These are phyloP conservation scores for Blastomyces percursus DNA, from an alignment of 2,329 filamentous ascomycete genomes.

Conservation along the genomic window DNA sequence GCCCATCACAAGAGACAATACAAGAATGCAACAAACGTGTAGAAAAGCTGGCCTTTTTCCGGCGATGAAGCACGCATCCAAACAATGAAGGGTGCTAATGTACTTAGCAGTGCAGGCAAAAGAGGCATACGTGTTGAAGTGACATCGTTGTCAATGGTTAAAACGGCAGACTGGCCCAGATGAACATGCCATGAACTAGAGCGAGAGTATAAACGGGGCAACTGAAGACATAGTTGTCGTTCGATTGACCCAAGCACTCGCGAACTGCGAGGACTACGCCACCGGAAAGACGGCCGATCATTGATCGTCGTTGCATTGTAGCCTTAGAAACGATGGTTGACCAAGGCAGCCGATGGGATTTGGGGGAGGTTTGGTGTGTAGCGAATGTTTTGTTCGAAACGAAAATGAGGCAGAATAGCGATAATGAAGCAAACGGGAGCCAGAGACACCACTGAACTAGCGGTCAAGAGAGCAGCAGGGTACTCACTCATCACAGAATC, in stretches of 20 bases:
- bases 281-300: background rate
- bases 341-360: background rate
- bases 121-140: background rate
- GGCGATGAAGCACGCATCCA: background rate
- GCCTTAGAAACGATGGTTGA: background rate
- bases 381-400: background rate
- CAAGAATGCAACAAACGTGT: background rate
- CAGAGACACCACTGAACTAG: background rate
- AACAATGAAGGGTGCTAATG: background rate
- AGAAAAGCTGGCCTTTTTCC: background rate
- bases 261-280: background rate
- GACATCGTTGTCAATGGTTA: background rate
- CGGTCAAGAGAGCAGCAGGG: background rate
- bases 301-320: background rate
- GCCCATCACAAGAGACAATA: background rate
- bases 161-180: background rate
- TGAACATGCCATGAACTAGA: background rate
- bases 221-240: background rate
- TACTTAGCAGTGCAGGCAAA: background rate
- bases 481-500: background rate
- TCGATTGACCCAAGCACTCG: background rate
- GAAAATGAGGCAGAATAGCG: background rate
- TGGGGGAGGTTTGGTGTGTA: background rate
- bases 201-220: background rate
- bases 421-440: background rate